phyloP scores from a whole-genome alignment of 1,139 yeast species.

The Taphrina wiesneri region DNA sequence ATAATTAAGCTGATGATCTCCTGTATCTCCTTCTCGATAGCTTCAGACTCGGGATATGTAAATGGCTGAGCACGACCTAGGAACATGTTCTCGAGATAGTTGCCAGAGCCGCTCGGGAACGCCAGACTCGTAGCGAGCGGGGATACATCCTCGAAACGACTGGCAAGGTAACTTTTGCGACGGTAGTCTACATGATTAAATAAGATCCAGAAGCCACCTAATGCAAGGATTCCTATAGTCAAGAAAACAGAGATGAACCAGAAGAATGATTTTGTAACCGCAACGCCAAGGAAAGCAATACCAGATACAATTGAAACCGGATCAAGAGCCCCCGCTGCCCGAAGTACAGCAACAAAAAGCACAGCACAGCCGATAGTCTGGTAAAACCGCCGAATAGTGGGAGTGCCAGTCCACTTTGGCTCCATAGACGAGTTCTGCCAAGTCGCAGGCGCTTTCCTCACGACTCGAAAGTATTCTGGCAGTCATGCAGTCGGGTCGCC shows the following conservation, averaged over 20 bases:
- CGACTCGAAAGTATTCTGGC: not conserved
- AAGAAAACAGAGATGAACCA: not conserved
- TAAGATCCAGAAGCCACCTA: not conserved
- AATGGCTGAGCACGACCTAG: not conserved
- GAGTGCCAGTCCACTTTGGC: not conserved
- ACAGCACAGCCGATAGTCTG: not conserved
- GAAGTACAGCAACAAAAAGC: not conserved
- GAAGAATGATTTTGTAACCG: not conserved
- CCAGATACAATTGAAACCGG: not conserved
- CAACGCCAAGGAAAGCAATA: not conserved
- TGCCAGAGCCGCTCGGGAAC: not conserved
- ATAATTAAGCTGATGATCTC: constrained; percentile 57
- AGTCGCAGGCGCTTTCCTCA: not conserved
- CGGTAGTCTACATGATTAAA: not conserved
- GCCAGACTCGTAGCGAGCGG: not conserved
- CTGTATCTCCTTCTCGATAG: constrained; percentile 45
- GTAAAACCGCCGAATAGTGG: not conserved
- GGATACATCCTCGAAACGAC: not conserved
- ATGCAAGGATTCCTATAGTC: not conserved
- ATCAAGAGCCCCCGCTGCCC: not conserved
- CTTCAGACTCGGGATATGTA: constrained; percentile 18
- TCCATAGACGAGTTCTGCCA: not conserved
- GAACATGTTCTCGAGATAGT: not conserved
- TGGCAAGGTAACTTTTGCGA: not conserved
- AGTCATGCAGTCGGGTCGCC: not conserved